These are phyloP conservation scores for Lactarius vividus DNA, from an alignment of 768 basidiomycete species.

Conservation along the genomic window DNA sequence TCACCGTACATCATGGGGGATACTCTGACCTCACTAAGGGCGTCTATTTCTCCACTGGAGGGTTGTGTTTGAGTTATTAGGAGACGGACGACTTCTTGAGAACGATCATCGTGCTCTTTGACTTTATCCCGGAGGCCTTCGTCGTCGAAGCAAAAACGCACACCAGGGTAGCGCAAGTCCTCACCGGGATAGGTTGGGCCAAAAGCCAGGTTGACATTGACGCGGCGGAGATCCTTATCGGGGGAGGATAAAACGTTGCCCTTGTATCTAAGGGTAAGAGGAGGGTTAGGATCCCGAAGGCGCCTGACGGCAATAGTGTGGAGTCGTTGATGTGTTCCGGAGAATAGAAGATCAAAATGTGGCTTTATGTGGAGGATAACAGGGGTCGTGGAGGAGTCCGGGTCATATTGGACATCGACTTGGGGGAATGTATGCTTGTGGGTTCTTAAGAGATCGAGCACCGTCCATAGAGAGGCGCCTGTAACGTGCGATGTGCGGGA, in stretches of 20 bases:
- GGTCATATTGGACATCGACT: slow-evolving; percentile 81
- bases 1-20: slow-evolving; percentile 72
- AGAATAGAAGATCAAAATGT: slow-evolving; percentile 83
- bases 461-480: slow-evolving; percentile 79
- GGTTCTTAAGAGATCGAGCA: slow-evolving; percentile 64
- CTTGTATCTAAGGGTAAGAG: slow-evolving; percentile 67
- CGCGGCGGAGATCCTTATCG: slow-evolving; percentile 57
- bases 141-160: slow-evolving; percentile 83
- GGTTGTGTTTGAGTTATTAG: slow-evolving; percentile 67
- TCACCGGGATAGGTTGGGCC: slow-evolving; percentile 82
- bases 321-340: slow-evolving; percentile 71
- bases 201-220: slow-evolving; percentile 68
- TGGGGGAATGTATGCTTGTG: slow-evolving; percentile 72
- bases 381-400: slow-evolving; percentile 68
- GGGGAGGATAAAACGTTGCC: slow-evolving; percentile 59
- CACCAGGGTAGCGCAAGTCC: slow-evolving; percentile 75
- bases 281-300: slow-evolving; percentile 64
- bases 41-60: slow-evolving; percentile 56
- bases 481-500: not conserved
- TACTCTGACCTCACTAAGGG: slow-evolving; percentile 68
- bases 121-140: slow-evolving; percentile 53
- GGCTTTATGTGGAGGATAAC: slow-evolving; percentile 77
- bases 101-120: slow-evolving; percentile 53
- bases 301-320: slow-evolving; percentile 73
- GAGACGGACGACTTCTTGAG: slow-evolving; percentile 74